Conservation (phyloP, 768 basidiomycete species). For the Leccinum obscurum region DNA sequence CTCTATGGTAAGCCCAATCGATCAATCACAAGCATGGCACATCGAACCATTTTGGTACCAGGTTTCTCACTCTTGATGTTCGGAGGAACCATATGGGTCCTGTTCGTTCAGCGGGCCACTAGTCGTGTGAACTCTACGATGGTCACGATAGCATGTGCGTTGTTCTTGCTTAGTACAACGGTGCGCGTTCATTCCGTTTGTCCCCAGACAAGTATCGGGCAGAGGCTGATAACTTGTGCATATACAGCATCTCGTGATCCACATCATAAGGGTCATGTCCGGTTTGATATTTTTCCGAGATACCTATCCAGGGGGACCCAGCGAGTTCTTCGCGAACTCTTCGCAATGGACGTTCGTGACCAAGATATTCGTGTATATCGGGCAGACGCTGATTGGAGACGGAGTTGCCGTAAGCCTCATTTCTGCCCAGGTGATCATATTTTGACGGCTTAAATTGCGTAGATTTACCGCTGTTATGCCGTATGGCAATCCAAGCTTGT, state of each 20-base stretch:
- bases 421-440: no score
- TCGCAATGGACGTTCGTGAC: neutral
- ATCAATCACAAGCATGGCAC: neutral
- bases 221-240: neutral
- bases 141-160: neutral
- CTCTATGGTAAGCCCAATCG: neutral
- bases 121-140: neutral
- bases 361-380: neutral
- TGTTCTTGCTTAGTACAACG: neutral
- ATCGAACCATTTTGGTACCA: neutral
- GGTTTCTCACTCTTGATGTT: slow-evolving; percentile 3
- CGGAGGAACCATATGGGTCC: neutral
- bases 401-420: neutral
- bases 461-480: neutral
- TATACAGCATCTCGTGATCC: neutral
- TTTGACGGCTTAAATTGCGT: neutral
- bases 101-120: neutral
- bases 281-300: neutral
- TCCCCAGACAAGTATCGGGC: no score
- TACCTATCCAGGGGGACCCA: neutral
- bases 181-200: neutral
- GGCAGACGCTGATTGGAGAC: neutral
- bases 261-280: neutral
- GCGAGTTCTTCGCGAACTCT: neutral
- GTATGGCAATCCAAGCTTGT: neutral